Percentiles rank a stretch among this genome's conserved stretches.
These are phyloP conservation scores for Aspergillus phoenicis DNA, from an alignment of 2,329 filamentous ascomycete genomes.

Conservation along the genomic window DNA sequence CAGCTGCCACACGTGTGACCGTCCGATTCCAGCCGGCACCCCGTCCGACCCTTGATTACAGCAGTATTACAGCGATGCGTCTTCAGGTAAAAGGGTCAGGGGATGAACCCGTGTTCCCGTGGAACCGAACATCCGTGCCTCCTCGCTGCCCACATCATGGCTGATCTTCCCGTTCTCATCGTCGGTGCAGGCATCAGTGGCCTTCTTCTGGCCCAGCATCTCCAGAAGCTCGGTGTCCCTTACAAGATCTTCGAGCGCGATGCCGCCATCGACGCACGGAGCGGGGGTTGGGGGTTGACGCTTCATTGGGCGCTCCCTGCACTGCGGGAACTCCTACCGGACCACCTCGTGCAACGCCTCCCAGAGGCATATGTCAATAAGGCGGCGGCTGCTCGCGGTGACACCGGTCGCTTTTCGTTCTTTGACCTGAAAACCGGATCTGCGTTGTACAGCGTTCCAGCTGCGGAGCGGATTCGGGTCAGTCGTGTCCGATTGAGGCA, in stretches of 20 bases:
- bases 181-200: conserved; percentile 49
- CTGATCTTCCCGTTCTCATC: conserved; percentile 43
- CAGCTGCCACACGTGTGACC: not conserved
- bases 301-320: conserved; percentile 63
- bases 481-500: conserved; percentile 51
- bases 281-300: conserved; percentile 64
- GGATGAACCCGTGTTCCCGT: not conserved
- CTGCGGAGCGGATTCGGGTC: conserved; percentile 52
- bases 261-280: conserved; percentile 50
- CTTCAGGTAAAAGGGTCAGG: not conserved
- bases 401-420: conserved; percentile 56
- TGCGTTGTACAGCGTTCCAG: conserved; percentile 49
- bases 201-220: conserved; percentile 45
- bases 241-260: conserved; percentile 48
- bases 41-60: no score
- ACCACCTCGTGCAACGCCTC: conserved; percentile 49
- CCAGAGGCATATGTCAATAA: conserved; percentile 58
- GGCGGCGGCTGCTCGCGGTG: conserved; percentile 51
- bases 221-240: conserved; percentile 36
- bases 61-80: not conserved
- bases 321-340: conserved; percentile 55
- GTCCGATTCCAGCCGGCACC: not conserved
- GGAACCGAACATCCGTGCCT: not conserved
- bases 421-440: conserved; percentile 58
- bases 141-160: conserved; percentile 18